Conservation (phyloP, 441 rosid genomes). For the Eruca vesicaria region DNA sequence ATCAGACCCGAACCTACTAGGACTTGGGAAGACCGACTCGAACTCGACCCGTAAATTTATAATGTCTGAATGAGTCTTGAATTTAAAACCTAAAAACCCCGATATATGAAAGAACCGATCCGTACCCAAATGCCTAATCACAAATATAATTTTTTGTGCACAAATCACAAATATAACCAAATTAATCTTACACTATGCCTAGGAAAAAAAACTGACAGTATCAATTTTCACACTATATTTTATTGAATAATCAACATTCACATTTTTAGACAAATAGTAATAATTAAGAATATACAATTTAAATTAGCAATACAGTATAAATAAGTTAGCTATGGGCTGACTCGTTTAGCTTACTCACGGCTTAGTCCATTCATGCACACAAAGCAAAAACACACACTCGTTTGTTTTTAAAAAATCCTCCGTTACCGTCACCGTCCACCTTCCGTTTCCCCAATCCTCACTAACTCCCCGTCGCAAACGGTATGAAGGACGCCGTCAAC, state of each 20-base stretch:
- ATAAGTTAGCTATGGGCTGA: background rate
- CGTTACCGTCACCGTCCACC: constrained; percentile 28
- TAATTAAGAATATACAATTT: background rate
- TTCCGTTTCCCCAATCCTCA: constrained; percentile 19
- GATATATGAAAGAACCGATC: too few relatives aligned
- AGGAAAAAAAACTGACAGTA: too few relatives aligned
- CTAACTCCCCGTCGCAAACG: constrained; percentile 19
- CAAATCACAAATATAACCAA: background rate
- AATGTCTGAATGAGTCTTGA: too few relatives aligned
- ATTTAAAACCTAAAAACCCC: too few relatives aligned
- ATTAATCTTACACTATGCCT: background rate
- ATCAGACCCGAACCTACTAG: too few relatives aligned
- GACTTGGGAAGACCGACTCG: too few relatives aligned
- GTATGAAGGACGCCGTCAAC: constrained; percentile 57
- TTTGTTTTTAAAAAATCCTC: constrained; percentile 14
- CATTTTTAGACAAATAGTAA: background rate
- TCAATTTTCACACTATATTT: background rate
- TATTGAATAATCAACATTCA: background rate
- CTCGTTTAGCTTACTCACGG: constrained; percentile 6
- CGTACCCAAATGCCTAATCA: too few relatives aligned
- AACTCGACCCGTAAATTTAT: too few relatives aligned
- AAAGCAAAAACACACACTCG: background rate
- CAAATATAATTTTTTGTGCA: too few relatives aligned
- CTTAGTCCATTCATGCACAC: constrained; percentile 7
- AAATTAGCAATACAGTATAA: background rate